Evolutionary conservation across 164 flowering plant genomes (phyloP).

Genomic region (Sextonia rubra): DNA sequence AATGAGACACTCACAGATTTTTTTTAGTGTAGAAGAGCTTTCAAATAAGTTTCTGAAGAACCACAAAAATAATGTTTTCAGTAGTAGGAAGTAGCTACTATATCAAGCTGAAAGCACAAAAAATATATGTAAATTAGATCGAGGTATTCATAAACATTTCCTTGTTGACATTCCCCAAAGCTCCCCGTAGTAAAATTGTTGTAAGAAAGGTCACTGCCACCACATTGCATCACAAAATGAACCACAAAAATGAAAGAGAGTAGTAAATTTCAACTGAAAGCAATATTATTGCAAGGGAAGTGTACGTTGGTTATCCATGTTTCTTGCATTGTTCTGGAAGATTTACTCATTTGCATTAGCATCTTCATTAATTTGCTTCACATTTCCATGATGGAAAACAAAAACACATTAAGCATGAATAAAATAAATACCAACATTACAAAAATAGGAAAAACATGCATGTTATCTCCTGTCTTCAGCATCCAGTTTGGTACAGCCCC

Average conservation of each 20-base stretch:
- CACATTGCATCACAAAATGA: conserved; percentile 1
- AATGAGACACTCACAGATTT: conserved; percentile 40
- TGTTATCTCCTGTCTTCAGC: conserved; percentile 38
- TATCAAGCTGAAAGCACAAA: not conserved
- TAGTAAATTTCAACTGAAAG: not conserved
- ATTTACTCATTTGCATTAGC: too few species aligned
- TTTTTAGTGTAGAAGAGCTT: conserved; percentile 38
- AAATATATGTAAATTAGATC: conserved; percentile 1
- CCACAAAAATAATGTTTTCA: not conserved
- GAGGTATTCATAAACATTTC: conserved; percentile 15
- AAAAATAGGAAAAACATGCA: conserved; percentile 42
- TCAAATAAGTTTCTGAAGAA: conserved; percentile 49
- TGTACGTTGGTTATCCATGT: too few species aligned
- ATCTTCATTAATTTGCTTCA: too few species aligned
- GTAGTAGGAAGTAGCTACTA: not conserved
- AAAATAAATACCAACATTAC: not conserved
- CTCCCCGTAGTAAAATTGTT: conserved; percentile 60
- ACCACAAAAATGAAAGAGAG: not conserved
- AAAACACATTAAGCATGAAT: too few species aligned
- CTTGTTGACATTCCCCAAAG: conserved; percentile 39
- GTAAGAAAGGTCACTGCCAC: conserved; percentile 75
- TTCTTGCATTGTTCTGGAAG: too few species aligned
- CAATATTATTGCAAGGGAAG: too few species aligned
- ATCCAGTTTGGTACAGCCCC: conserved; percentile 57
- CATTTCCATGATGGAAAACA: too few species aligned